A percentile compares a stretch with the other conserved stretches of the same genome.
phyloP scores from a whole-genome alignment of 1,284 basidiomycete species.

The Filobasidium uniguttulatum region DNA sequence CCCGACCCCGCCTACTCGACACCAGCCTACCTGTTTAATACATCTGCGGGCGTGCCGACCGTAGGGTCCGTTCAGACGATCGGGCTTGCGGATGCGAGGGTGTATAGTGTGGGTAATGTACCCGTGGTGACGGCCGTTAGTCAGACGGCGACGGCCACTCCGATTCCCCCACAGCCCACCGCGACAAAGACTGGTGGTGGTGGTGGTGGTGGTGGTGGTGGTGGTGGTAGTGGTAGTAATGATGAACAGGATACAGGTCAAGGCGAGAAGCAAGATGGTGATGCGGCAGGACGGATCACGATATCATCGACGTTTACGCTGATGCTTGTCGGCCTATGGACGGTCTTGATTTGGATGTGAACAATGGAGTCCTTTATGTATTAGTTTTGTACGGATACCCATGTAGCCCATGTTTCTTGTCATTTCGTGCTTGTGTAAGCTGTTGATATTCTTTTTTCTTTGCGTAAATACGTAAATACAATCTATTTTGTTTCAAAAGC shows the following conservation, averaged over 20 bases:
- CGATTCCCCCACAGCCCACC: not conserved
- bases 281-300: not conserved
- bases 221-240: too few relatives aligned
- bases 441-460: too few relatives aligned
- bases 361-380: too few relatives aligned
- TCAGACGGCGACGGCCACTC: not conserved
- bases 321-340: too few relatives aligned
- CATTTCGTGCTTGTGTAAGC: too few relatives aligned
- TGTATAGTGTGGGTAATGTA: constrained; percentile 17
- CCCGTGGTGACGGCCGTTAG: constrained; percentile 16
- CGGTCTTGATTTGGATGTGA: too few relatives aligned
- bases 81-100: constrained; percentile 23
- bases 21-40: constrained; percentile 56
- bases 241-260: too few relatives aligned
- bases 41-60: constrained; percentile 36
- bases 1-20: constrained; percentile 52
- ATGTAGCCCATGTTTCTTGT: too few relatives aligned
- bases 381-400: too few relatives aligned
- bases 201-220: too few relatives aligned
- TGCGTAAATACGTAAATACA: not conserved
- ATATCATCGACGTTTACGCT: too few relatives aligned
- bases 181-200: too few relatives aligned
- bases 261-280: not conserved
- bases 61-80: constrained; percentile 33
- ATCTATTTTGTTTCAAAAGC: constrained; percentile 9